Base-by-base conservation (phyloP, 2,329 filamentous ascomycete genomes). In the Ophiostoma populinum region DNA sequence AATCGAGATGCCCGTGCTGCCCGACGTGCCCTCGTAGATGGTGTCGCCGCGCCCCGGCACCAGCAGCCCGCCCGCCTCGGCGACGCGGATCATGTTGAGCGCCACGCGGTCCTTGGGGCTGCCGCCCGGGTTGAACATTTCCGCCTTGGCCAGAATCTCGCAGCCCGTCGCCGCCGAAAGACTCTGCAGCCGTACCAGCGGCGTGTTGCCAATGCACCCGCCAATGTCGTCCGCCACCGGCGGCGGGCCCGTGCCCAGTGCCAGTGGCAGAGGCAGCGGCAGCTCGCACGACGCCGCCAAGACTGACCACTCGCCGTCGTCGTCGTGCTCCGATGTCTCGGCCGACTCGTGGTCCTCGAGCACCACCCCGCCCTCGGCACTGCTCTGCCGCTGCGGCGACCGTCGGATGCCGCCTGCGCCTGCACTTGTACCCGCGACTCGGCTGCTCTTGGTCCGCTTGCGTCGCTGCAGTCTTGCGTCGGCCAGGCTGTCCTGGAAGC, bases 1-100 rank as follows among this genome's bases (percentile, higher is more conserved):
- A 8, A 98, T 66, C 12, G 86, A 94, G 47, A 98, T 95, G 16
- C 90, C 90, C 0, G 90, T 98, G 51, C 82, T 92, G 40, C 90
- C 90, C 12, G 93, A 86, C 1, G 90, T 98, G 44, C 90, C 90
- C 60, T 98, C 90, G 56, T 95, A 98, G 49, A 98, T 85, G 28
- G 81, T 92, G 54, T 98, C 90, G 41, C 87, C 87, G 16, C 79
- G 75, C 45, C 79, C 64, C 0, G 90, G 87, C 0, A 65, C 67
- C 30, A 98, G 58, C 13, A 86, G 62, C 2, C 85, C 85, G 32
- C 68, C 59, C 41, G 71, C 66, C 62, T 98, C 90, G 28, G 86
- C 90, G 53, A 75, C 58, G 29, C 72, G 59, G 52, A 98, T 92
- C 64, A 95, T 92, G 56, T 70, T 80, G 24, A 95, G 66, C 2